Evolutionary conservation across 2,329 filamentous ascomycete genomes (phyloP), one percentile per base, ranked within the genome.

Genomic region (Colletotrichum sansevieriae): DNA sequence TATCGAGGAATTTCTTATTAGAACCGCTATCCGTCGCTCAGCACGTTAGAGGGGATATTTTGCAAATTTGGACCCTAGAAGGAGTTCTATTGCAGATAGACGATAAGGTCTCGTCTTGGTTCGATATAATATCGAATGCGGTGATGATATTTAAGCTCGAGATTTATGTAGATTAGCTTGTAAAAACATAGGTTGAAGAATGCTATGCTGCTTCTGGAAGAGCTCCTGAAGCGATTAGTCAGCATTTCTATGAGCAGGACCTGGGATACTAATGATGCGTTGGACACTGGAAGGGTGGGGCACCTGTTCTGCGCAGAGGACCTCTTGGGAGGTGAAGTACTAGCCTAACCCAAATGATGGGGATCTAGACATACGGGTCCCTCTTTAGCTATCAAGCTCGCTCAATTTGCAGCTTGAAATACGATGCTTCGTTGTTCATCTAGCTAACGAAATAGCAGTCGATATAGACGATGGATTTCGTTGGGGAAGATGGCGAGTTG

Each of bases 241-340:
- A 43, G 41, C 12, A 43, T 3, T 3, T 44, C 1, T 9, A n/a
- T n/a, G 43, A n/a, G 44, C 44, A 47, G 44, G n/a, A 20, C 44
- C 44, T 47, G 44, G 43, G 43, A n/a, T n/a, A n/a, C n/a, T n/a
- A n/a, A 46, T 47, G 0, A 47, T 47, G 44, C 44, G 9, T 47
- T 47, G 9, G 44, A 20, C 44, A 47, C 18, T 47, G 44, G 44
- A 0, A 47, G 44, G 44, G 9, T 47, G 11, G n/a, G 44, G 44
- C 11, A 47, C 44, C 44, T 47, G 44, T 47, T 47, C 44, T 47
- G 44, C 44, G n/a, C 18, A 47, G 44, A 47, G 44, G n/a, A 11
- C 44, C 44, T 20, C 43, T 20, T 18, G 43, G 43, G 15, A 20
- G 43, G 0, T 46, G 43, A 46, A 46, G 43, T 46, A 0, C 20